Evolutionary conservation across 2,329 filamentous ascomycete genomes (phyloP).

Genomic region (Verticillium alfalfae): DNA sequence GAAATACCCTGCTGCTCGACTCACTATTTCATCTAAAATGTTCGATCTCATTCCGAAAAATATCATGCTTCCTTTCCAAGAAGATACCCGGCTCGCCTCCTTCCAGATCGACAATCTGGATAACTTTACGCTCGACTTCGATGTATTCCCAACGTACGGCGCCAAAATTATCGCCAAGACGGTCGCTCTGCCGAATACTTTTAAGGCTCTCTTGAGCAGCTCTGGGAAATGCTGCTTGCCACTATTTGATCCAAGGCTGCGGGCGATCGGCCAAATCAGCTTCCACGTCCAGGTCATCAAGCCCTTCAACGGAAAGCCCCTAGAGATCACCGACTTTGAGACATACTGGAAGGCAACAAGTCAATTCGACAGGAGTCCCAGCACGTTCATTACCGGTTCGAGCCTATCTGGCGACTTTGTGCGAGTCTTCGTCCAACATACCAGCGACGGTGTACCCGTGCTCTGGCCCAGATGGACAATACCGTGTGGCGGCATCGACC

Average conservation of each 20-base stretch:
- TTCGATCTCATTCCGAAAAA: slow-evolving; percentile 96
- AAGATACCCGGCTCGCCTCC: slow-evolving; percentile 87
- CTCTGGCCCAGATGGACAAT: slow-evolving; percentile 84
- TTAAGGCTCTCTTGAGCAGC: slow-evolving; percentile 68
- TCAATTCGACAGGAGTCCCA: slow-evolving; percentile 79
- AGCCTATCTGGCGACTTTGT: slow-evolving; percentile 96
- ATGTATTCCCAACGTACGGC: slow-evolving; percentile 95
- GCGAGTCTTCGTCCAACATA: slow-evolving; percentile 85
- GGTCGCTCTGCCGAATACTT: slow-evolving; percentile 82
- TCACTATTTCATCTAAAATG: slow-evolving; percentile 94
- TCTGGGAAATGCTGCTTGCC: slow-evolving; percentile 80
- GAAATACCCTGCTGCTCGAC: slow-evolving; percentile 88
- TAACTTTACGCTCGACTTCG: slow-evolving; percentile 91
- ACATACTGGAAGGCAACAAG: slow-evolving; percentile 99
- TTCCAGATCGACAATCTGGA: slow-evolving; percentile 95
- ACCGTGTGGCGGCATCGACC: slow-evolving; percentile 67
- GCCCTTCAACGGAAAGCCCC: slow-evolving; percentile 82
- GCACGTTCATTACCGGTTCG: slow-evolving; percentile 86
- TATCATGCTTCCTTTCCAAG: slow-evolving; percentile 89
- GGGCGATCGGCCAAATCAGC: slow-evolving; percentile 87
- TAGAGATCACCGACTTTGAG: slow-evolving; percentile 97
- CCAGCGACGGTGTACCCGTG: slow-evolving; percentile 79
- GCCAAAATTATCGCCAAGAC: slow-evolving; percentile 97
- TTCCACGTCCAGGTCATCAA: slow-evolving; percentile 97
- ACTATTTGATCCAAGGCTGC: slow-evolving; percentile 84